These are phyloP conservation scores for Byssoonygena ceratinophila DNA, from an alignment of 2,329 filamentous ascomycete species.

Conservation along the genomic window DNA sequence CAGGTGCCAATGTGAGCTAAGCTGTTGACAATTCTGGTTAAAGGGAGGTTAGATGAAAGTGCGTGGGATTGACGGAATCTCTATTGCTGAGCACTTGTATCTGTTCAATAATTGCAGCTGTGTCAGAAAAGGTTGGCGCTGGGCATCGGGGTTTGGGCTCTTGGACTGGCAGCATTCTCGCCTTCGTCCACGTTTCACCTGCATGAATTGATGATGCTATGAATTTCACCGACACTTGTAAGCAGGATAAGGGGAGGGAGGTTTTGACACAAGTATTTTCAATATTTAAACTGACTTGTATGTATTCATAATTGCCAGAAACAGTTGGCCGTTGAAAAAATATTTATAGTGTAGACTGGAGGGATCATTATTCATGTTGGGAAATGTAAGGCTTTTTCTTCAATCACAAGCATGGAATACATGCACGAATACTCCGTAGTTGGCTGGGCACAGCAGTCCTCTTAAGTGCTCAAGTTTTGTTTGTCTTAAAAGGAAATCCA, in stretches of 20 bases:
- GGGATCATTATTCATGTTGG: background rate
- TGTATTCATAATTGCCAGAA: background rate
- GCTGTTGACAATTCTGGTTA: background rate
- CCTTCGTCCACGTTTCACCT: background rate
- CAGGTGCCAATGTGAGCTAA: background rate
- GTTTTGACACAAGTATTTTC: background rate
- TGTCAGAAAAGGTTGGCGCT: background rate
- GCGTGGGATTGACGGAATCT: background rate
- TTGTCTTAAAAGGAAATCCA: no score
- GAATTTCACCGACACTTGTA: background rate
- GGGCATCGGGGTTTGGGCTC: background rate
- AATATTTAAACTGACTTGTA: background rate
- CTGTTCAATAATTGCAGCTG: background rate
- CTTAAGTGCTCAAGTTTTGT: no score
- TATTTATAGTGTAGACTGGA: background rate
- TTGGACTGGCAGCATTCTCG: background rate
- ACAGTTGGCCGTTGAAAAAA: background rate
- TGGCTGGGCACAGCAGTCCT: no score
- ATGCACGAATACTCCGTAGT: no score
- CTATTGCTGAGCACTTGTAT: background rate
- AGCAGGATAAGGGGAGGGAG: background rate
- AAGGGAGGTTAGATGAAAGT: no score
- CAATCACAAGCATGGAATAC: no score
- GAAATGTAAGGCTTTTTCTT: no score
- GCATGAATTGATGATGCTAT: background rate